Evolutionary conservation across 1,284 basidiomycete species (phyloP).

Genomic region (Macrocybe sp.): DNA sequence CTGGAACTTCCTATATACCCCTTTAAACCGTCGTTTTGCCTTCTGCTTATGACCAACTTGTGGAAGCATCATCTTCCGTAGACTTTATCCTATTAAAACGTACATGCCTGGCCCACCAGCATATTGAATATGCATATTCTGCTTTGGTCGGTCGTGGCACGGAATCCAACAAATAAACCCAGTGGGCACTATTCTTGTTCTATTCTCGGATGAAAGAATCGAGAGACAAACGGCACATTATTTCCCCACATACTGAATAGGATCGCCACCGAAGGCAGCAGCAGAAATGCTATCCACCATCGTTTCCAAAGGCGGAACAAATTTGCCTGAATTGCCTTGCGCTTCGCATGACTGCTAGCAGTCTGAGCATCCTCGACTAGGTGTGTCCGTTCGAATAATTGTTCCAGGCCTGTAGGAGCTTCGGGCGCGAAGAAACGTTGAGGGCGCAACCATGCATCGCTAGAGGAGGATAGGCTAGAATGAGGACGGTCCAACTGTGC

Average conservation of each 20-base stretch:
- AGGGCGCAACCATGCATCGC: conserved; percentile 51
- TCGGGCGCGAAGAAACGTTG: conserved; percentile 75
- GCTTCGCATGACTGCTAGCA: background rate
- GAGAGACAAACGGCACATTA: background rate
- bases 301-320: conserved; percentile 21
- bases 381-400: conserved; percentile 61
- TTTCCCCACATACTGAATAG: conserved; percentile 16
- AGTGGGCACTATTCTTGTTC: no score
- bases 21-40: conserved; percentile 17
- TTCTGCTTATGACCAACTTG: background rate
- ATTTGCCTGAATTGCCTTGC: background rate
- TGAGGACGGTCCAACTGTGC: conserved; percentile 12
- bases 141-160: no score
- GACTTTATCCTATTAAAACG: no score
- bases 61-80: no score
- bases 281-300: conserved; percentile 32
- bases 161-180: no score
- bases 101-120: no score
- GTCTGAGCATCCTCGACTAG: conserved; percentile 40
- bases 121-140: no score
- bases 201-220: background rate
- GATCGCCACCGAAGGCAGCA: conserved; percentile 26
- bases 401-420: conserved; percentile 72
- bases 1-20: conserved; percentile 18
- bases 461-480: conserved; percentile 23